Evolutionary conservation across 2,329 filamentous ascomycete genomes (phyloP), one percentile per base, ranked within the genome.

Genomic region (Daldinia eschscholtzii): DNA sequence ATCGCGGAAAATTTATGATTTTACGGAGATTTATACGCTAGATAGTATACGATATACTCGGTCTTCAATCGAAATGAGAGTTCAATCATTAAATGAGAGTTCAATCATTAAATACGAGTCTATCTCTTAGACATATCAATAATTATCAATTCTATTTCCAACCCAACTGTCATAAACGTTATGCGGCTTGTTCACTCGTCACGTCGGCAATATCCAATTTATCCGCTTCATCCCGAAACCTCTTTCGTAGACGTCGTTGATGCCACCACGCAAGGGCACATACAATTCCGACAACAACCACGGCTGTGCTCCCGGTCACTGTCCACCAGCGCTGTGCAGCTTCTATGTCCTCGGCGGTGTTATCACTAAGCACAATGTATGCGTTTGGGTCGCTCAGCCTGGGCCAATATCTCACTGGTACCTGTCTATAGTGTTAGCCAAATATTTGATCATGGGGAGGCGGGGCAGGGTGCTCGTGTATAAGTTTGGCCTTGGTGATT

Each of bases 191-290:
- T 7, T 61, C 35, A 10, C 12, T 59, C 46, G 23, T n/a, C 10
- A 50, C 20, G 37, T 61, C 10, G 30, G 62, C 59, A 15, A 33
- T 18, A 42, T 70, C 70, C 30, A 77, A 33, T 28, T 73, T 75
- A 6, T 78, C 72, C 9, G 76, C 77, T 59, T 78, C 74, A 6
- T 75, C 75, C 5, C 70, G 65, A 60, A 78, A 79, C 7, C 76
- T 57, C 30, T 74, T 76, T n/a, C 76, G 68, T 46, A 79, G 61
- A n/a, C 76, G 68, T 6, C 76, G 70, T 61, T 78, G 76, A 42
- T 79, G 77, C 77, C 77, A 79, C 78, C 76, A 78, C 7, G 75
- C 76, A 28, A 78, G 67, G 12, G 75, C 70, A 23, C 73, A 76
- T 3, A 78, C 72, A 7, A 76, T 63, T 28, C 72, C 73, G 15